Evolutionary conservation across 2,329 filamentous ascomycete genomes (phyloP).

Genomic region (Epichloe hybrida): DNA sequence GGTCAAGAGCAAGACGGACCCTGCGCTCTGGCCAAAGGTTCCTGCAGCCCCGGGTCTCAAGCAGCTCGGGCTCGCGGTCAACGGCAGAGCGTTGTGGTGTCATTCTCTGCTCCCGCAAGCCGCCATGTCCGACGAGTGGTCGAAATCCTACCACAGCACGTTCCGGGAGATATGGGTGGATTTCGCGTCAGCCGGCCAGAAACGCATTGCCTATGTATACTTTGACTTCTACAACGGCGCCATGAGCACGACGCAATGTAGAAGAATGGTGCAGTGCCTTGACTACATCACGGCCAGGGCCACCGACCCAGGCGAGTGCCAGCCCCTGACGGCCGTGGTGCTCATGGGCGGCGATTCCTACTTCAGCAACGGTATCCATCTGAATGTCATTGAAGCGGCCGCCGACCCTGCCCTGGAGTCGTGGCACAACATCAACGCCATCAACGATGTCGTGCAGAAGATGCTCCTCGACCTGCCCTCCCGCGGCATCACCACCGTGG

Average conservation of each 20-base stretch:
- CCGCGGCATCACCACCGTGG: slow-evolving; percentile 22
- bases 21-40: slow-evolving; percentile 27
- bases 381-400: slow-evolving; percentile 29
- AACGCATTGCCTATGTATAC: slow-evolving; percentile 24
- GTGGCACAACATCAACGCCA: slow-evolving; percentile 30
- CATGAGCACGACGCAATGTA: slow-evolving; percentile 27
- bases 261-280: slow-evolving; percentile 21
- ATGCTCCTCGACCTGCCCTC: slow-evolving; percentile 23
- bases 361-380: slow-evolving; percentile 29
- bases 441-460: slow-evolving; percentile 26
- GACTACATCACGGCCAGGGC: slow-evolving; percentile 18
- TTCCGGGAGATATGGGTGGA: slow-evolving; percentile 28
- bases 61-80: slow-evolving; percentile 18
- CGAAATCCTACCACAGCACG: slow-evolving; percentile 15
- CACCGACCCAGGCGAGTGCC: slow-evolving; percentile 5
- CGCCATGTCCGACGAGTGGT: slow-evolving; percentile 14
- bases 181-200: slow-evolving; percentile 13
- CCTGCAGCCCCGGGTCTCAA: slow-evolving; percentile 21
- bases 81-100: slow-evolving; percentile 8
- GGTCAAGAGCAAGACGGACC: slow-evolving; percentile 23
- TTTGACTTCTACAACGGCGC: slow-evolving; percentile 31
- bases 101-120: slow-evolving; percentile 6
- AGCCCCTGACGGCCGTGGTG: slow-evolving; percentile 22
- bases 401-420: slow-evolving; percentile 24
- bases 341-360: slow-evolving; percentile 24